These are phyloP conservation scores for Inonotus obliquus DNA, from an alignment of 1,284 basidiomycete species.

Conservation along the genomic window DNA sequence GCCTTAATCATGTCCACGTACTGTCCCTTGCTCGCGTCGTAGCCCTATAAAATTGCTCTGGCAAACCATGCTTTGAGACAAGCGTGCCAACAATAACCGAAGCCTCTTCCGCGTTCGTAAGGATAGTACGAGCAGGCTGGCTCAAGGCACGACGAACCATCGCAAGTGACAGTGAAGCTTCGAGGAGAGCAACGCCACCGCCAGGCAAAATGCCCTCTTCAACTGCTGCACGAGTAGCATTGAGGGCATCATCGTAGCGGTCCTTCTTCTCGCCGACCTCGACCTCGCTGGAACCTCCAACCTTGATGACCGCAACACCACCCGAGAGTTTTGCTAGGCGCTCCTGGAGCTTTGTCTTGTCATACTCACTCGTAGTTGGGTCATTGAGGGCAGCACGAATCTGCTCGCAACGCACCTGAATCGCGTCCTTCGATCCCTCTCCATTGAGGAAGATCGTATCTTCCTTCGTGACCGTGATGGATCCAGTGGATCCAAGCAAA, in stretches of 20 bases:
- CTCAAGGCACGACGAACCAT: conserved; percentile 88
- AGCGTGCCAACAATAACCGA: conserved; percentile 90
- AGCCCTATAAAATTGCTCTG: conserved; percentile 83
- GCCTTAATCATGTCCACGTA: conserved; percentile 93
- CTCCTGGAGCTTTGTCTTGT: conserved; percentile 95
- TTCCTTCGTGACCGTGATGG: conserved; percentile 96
- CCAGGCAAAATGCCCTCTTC: conserved; percentile 98
- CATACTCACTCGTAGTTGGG: conserved; percentile 86
- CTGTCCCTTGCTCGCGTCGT: conserved; percentile 88
- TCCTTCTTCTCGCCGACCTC: conserved; percentile 99
- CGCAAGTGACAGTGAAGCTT: conserved; percentile 79
- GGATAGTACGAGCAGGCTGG: conserved; percentile 84
- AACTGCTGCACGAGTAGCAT: conserved; percentile 95
- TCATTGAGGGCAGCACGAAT: conserved; percentile 85
- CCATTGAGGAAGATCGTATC: conserved; percentile 98
- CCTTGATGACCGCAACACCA: conserved; percentile 98
- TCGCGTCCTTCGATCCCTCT: conserved; percentile 81
- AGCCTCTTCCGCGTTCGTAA: conserved; percentile 92
- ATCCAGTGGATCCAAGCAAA: conserved; percentile 88
- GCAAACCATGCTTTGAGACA: conserved; percentile 58
- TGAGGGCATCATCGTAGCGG: conserved; percentile 95
- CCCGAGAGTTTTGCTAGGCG: conserved; percentile 94
- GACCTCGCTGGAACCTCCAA: conserved; percentile 91
- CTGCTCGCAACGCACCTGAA: conserved; percentile 91
- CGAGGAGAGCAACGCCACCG: conserved; percentile 88